Evolutionary conservation across 192 early-diverging fungal species (phyloP).

Genomic region (Spizellomyces punctatus): DNA sequence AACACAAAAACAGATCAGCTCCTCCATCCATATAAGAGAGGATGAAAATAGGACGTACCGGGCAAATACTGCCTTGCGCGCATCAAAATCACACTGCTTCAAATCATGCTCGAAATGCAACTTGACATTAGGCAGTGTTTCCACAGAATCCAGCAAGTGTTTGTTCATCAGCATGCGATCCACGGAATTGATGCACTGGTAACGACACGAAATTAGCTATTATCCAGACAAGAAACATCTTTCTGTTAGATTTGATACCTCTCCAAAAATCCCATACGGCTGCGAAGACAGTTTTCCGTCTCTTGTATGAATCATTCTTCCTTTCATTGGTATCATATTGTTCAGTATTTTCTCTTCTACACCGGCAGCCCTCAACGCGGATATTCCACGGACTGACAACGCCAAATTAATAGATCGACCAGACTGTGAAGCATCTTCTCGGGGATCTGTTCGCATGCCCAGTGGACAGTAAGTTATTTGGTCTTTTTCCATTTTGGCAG

Average conservation of each 20-base stretch:
- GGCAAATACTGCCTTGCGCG: slow-evolving; percentile 46
- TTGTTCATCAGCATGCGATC: slow-evolving; percentile 83
- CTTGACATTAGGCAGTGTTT: slow-evolving; percentile 64
- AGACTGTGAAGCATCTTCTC: slow-evolving; percentile 25
- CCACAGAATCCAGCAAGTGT: slow-evolving; percentile 75
- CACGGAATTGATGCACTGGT: slow-evolving; percentile 89
- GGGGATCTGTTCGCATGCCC: slow-evolving; percentile 34
- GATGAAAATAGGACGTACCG: slow-evolving; percentile 8
- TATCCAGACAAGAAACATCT: not conserved
- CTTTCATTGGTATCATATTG: slow-evolving; percentile 85
- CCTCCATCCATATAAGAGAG: not conserved
- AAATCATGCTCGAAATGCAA: slow-evolving; percentile 80
- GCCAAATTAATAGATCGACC: slow-evolving; percentile 94
- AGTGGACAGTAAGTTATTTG: not conserved
- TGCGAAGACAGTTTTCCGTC: slow-evolving; percentile 74
- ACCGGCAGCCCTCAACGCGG: slow-evolving; percentile 74
- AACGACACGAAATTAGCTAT: not conserved
- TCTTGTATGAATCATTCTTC: slow-evolving; percentile 85
- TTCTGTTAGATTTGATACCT: slow-evolving; percentile 46
- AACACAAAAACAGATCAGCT: not conserved
- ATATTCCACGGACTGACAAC: slow-evolving; percentile 82
- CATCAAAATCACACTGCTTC: slow-evolving; percentile 70
- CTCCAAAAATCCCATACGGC: slow-evolving; percentile 84
- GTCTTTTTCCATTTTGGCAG: slow-evolving; percentile 9
- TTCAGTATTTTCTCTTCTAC: slow-evolving; percentile 68